These are phyloP conservation scores for Erigeron philadelphicus DNA, from an alignment of 140 eudicot species.

Conservation along the genomic window DNA sequence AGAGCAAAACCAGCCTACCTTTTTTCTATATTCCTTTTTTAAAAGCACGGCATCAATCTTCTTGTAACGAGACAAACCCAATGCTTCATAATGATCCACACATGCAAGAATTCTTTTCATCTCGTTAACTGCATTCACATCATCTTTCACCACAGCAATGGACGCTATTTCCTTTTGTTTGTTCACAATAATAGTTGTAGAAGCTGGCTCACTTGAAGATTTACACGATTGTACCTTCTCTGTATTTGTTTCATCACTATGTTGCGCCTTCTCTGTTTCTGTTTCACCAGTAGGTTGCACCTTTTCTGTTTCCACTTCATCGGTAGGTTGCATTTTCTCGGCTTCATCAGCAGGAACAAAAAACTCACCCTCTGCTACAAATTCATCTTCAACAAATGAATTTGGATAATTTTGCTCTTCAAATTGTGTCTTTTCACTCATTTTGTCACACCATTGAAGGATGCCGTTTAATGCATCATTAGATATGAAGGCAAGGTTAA, in stretches of 20 bases:
- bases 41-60: conserved; percentile 57
- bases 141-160: conserved; percentile 52
- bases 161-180: conserved; percentile 48
- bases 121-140: conserved; percentile 50
- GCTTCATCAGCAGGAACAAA: conserved; percentile 53
- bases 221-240: conserved; percentile 37
- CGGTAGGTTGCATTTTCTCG: conserved; percentile 41
- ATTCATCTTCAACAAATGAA: conserved; percentile 59
- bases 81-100: conserved; percentile 77
- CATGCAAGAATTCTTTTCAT: conserved; percentile 67
- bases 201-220: conserved; percentile 38
- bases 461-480: conserved; percentile 59
- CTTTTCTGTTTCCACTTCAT: conserved; percentile 40
- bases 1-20: conserved; percentile 41
- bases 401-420: conserved; percentile 61
- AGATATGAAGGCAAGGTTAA: conserved; percentile 74
- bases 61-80: conserved; percentile 71
- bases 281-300: conserved; percentile 35
- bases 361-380: conserved; percentile 50
- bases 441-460: conserved; percentile 78
- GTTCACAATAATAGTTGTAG: conserved; percentile 34
- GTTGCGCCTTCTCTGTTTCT: conserved; percentile 29
- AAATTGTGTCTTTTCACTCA: conserved; percentile 59
- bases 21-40: conserved; percentile 87
- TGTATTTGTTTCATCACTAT: conserved; percentile 34